These are phyloP conservation scores for cucumber (Cucumis sativus) DNA, from an alignment of 306 rosid species.

Conservation along the genomic window DNA sequence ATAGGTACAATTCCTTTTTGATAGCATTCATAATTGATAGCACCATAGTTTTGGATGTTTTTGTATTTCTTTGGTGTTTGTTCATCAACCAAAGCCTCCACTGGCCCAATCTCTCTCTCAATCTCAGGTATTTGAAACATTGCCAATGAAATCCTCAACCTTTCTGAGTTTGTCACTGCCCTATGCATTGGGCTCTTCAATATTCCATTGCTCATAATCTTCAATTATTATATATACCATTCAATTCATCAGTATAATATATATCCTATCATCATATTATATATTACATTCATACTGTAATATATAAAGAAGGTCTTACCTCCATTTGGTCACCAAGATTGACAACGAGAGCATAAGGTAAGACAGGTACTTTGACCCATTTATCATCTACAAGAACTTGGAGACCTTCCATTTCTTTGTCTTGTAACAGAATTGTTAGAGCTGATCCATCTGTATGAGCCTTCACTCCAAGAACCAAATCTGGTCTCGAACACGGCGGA, in stretches of 20 bases:
- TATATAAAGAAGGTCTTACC: conserved; percentile 20
- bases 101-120: conserved; percentile 36
- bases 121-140: conserved; percentile 29
- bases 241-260: too few relatives aligned
- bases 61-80: conserved; percentile 27
- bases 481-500: conserved; percentile 46
- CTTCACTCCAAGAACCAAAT: conserved; percentile 52
- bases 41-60: conserved; percentile 27
- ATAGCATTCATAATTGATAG: conserved; percentile 24
- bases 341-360: conserved; percentile 42
- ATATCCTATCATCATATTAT: too few relatives aligned
- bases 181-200: conserved; percentile 8
- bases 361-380: conserved; percentile 47
- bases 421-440: conserved; percentile 48
- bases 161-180: conserved; percentile 9
- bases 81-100: conserved; percentile 19
- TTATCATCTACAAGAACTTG: conserved; percentile 28
- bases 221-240: not conserved
- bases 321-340: conserved; percentile 64
- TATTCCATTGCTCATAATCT: conserved; percentile 7
- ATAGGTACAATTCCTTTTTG: conserved; percentile 41
- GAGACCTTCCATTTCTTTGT: conserved; percentile 47
- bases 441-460: conserved; percentile 58
- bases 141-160: conserved; percentile 34
- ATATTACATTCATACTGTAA: too few relatives aligned